Conservation (phyloP, 108 stramenopile genomes). For the Schizochytrium sp. region DNA sequence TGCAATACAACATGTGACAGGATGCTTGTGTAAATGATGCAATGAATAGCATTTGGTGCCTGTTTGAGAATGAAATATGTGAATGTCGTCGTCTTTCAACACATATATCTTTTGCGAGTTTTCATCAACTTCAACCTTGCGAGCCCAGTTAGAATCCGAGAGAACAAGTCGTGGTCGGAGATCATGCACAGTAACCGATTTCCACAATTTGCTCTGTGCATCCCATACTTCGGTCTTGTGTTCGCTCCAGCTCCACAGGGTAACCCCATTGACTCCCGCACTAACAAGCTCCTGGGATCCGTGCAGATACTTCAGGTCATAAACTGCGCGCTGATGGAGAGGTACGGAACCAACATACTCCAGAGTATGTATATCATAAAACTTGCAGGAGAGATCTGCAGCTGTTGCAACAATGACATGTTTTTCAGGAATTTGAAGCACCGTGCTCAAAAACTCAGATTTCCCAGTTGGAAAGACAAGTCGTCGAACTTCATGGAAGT, state of each 20-base stretch:
- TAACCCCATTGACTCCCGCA: slow-evolving; percentile 31
- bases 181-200: slow-evolving; percentile 29
- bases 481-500: background rate
- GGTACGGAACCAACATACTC: background rate
- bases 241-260: slow-evolving; percentile 32
- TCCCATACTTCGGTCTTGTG: slow-evolving; percentile 53
- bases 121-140: slow-evolving; percentile 11
- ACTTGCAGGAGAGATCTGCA: slow-evolving; percentile 22
- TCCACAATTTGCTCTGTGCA: slow-evolving; percentile 40
- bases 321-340: slow-evolving; percentile 37
- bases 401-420: slow-evolving; percentile 37
- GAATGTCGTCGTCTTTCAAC: background rate
- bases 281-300: slow-evolving; percentile 18
- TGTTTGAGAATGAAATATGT: background rate
- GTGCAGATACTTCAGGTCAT: background rate
- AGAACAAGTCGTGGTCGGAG: background rate
- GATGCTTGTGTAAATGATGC: slow-evolving; percentile 36
- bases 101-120: background rate
- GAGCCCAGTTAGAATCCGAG: slow-evolving; percentile 27
- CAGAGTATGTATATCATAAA: slow-evolving; percentile 17
- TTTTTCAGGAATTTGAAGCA: slow-evolving; percentile 37
- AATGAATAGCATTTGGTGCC: background rate
- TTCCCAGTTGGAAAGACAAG: slow-evolving; percentile 32
- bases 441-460: background rate
- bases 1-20: slow-evolving; percentile 3